Evolutionary conservation across 129 eudicot species (phyloP).

Genomic region (Cynara cardunculus): DNA sequence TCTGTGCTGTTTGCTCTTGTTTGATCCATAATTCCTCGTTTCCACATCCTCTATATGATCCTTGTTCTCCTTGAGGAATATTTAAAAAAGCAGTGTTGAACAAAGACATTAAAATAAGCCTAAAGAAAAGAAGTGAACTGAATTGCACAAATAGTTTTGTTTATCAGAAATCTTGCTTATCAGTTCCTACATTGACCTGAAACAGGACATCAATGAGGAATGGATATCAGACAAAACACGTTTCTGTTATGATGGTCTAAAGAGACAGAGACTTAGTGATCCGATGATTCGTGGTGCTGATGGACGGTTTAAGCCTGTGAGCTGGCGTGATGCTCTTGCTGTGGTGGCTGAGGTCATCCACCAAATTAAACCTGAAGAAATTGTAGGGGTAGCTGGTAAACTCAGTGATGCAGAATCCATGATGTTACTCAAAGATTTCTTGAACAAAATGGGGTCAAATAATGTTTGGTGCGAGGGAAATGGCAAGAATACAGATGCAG

Average conservation of each 20-base stretch:
- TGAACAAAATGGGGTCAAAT: conserved; percentile 81
- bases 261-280: conserved; percentile 84
- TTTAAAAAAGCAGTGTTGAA: neutral
- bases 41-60: neutral
- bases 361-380: conserved; percentile 67
- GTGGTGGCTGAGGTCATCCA: conserved; percentile 76
- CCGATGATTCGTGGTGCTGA: conserved; percentile 91
- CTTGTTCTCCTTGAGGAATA: neutral
- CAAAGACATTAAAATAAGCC: neutral
- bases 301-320: conserved; percentile 74
- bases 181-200: neutral
- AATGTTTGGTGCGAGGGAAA: conserved; percentile 85
- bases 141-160: neutral
- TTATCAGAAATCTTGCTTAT: neutral
- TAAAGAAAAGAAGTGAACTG: neutral
- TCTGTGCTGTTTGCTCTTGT: neutral
- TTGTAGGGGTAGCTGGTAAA: conserved; percentile 90
- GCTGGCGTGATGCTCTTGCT: conserved; percentile 92
- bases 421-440: conserved; percentile 79
- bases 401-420: conserved; percentile 87
- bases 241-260: conserved; percentile 86
- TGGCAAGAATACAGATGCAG: conserved; percentile 58
- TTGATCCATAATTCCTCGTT: neutral
- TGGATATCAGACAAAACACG: conserved; percentile 98
- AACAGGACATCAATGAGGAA: conserved; percentile 86